A percentile compares a stretch with the other conserved stretches of the same genome.
Conservation (phyloP, 352 stramenopile species). For the Globisporangium viniferum region DNA sequence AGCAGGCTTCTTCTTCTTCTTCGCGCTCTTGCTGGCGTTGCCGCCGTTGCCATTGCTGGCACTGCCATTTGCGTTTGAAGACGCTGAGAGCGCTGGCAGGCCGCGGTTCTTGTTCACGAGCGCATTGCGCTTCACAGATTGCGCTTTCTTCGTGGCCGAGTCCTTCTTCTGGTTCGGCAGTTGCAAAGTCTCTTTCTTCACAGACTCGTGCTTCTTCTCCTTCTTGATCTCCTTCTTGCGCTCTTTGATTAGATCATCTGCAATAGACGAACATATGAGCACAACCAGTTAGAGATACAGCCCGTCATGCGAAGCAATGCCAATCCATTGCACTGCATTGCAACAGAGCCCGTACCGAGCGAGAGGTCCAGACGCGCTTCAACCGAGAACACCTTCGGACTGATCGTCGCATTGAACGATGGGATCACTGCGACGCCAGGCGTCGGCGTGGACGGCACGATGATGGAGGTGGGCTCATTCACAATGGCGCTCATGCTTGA, state of each 20-base stretch:
- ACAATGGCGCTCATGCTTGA: conserved; percentile 10
- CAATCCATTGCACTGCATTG: background rate
- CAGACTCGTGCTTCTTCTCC: conserved; percentile 21
- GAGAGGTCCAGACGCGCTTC: conserved; percentile 43
- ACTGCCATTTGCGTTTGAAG: background rate
- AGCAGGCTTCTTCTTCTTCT: conserved; percentile 26
- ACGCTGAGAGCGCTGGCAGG: conserved; percentile 13
- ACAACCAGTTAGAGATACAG: background rate
- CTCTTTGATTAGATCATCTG: conserved; percentile 72
- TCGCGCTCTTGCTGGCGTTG: conserved; percentile 2
- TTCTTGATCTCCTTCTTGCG: conserved; percentile 70
- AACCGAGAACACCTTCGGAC: conserved; percentile 16
- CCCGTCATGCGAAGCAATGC: background rate
- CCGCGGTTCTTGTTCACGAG: conserved; percentile 50
- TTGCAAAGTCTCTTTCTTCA: conserved; percentile 19
- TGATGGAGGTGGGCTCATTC: conserved; percentile 5
- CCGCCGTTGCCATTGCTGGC: background rate
- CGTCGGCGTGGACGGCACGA: conserved; percentile 6
- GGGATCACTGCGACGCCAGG: conserved; percentile 1
- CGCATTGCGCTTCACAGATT: conserved; percentile 32
- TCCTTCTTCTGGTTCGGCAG: conserved; percentile 20
- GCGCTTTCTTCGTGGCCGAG: conserved; percentile 16
- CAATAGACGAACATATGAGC: background rate
- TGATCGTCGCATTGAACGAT: conserved; percentile 10
- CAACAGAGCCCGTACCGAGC: conserved; percentile 24